Base-by-base conservation (phyloP, 2,329 filamentous ascomycete species). In the Sporothrix phasma region DNA sequence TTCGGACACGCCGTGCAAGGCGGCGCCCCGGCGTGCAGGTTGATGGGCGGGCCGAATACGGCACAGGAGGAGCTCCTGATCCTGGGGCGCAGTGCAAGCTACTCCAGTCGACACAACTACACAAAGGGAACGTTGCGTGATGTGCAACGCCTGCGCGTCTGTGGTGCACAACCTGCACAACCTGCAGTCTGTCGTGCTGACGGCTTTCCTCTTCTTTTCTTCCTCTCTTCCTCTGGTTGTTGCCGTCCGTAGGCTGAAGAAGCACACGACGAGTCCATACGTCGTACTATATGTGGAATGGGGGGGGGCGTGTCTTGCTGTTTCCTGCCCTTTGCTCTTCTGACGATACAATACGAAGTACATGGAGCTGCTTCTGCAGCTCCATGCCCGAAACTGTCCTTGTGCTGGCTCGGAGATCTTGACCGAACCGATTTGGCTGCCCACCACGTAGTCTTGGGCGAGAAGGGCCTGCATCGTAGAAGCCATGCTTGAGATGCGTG, bases 161-260 rank as follows among this genome's bases (percentile, higher is more conserved):
- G 6, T 47, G 4, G 31, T 34, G 31, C 31, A 34, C 4, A 34
- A 22, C 15, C 6, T 13, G 13, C 15, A 8, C 11, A 29, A 11
- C 19, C 17, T 29, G 29, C n/a, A 2, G 29, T 39, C 45, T 19
- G 43, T 11, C 10, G 49, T 22, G n/a, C 29, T 39, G 31, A 4
- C 15, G 34, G 34, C n/a, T 43, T 58, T 43, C 17, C n/a, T 37
- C 39, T 39, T 15, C 29, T n/a, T 39, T 41, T 34, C 56, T 59
- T 24, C 19, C 24, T 31, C 13, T 43, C 1, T 24, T 37, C 17
- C 43, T 37, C 41, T 47, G 5, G 47, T 37, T 34, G n/a, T 24
- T 45, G 37, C 34, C 31, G 41, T 26, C 31, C 46, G 60, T 62
- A 62, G 60, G 60, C 60, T 62, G 60, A 62, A 62, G 19, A 62